Conservation (phyloP, 768 basidiomycete genomes). For the Tylopilus subfusipes region DNA sequence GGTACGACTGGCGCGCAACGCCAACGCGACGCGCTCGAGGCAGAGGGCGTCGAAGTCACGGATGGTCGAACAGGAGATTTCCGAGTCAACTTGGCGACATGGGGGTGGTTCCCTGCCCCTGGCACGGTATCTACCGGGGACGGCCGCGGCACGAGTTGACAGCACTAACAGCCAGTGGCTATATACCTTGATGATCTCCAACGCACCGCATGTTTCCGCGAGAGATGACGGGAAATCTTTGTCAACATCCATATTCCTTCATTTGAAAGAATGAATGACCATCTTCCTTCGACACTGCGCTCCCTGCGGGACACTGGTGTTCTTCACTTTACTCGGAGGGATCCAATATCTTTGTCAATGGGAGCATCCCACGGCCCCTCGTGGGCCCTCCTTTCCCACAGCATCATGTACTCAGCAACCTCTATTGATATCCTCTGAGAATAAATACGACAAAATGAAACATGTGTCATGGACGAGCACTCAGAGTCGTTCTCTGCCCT, state of each 20-base stretch:
- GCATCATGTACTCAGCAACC: neutral
- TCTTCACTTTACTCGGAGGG: too few relatives aligned
- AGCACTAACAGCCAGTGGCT: neutral
- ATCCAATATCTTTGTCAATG: neutral
- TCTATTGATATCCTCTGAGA: neutral
- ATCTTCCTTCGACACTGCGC: neutral
- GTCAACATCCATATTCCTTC: neutral
- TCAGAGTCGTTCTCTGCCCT: neutral
- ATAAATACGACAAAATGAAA: neutral
- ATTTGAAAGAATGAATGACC: neutral
- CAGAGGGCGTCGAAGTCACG: constrained; percentile 78
- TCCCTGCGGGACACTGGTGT: too few relatives aligned
- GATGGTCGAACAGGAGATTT: constrained; percentile 52
- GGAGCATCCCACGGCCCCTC: neutral
- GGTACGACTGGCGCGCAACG: constrained; percentile 74
- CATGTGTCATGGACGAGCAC: neutral
- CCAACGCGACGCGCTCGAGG: constrained; percentile 72
- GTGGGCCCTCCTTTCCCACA: neutral
- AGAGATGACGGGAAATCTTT: neutral
- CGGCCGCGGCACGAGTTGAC: neutral
- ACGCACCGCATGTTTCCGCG: too few relatives aligned
- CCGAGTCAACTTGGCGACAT: constrained; percentile 53
- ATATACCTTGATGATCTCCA: neutral
- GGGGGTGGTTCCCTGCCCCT: constrained; percentile 64
- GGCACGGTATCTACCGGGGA: constrained; percentile 23